Evolutionary conservation across 2,329 filamentous ascomycete species (phyloP).

Genomic region (Coniochaeta sp.): DNA sequence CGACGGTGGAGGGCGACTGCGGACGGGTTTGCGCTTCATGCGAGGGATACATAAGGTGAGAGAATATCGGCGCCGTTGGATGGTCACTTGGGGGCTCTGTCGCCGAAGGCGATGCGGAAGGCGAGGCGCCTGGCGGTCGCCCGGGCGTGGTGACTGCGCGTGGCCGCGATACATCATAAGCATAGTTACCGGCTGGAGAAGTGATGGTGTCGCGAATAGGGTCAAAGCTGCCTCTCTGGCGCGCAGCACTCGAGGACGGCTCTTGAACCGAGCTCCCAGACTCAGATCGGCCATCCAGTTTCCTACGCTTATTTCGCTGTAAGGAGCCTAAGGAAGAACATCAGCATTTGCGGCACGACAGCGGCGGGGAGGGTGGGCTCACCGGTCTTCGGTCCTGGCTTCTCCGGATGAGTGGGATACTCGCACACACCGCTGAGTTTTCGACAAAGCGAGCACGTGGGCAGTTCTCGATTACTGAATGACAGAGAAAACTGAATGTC

Average conservation of each 20-base stretch:
- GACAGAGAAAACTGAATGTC: background rate
- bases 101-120: background rate
- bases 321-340: background rate
- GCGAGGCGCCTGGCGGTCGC: background rate
- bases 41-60: conserved; percentile 12
- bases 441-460: conserved; percentile 14
- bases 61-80: conserved; percentile 8
- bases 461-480: conserved; percentile 13
- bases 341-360: background rate
- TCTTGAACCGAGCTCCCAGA: background rate
- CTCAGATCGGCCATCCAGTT: background rate
- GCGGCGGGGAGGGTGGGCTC: background rate
- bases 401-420: conserved; percentile 17
- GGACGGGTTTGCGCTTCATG: conserved; percentile 10
- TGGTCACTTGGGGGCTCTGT: background rate
- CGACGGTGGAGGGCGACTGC: conserved; percentile 9
- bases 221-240: background rate
- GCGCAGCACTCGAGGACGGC: background rate
- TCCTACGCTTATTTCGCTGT: conserved; percentile 6
- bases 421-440: conserved; percentile 13
- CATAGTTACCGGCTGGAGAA: background rate
- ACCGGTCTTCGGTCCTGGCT: conserved; percentile 23
- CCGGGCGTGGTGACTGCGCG: background rate
- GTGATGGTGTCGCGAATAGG: background rate
- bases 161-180: background rate